Evolutionary conservation across 495 filamentous ascomycete species (phyloP), one percentile per base, ranked within the genome.

Genomic region (Penicillium diatomitis): DNA sequence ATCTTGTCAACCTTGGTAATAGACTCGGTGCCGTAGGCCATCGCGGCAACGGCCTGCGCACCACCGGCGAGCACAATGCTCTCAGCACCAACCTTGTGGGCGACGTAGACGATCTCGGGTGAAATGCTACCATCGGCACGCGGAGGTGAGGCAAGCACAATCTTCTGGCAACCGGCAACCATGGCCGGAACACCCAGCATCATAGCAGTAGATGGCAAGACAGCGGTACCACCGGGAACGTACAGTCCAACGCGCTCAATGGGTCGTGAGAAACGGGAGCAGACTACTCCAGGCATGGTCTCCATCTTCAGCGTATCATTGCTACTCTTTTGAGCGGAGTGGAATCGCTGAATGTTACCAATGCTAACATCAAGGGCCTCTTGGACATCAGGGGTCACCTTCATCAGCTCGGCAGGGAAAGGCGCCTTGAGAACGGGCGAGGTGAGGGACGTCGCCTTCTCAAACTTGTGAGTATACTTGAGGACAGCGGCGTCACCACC

Each of bases 1-100:
- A 98, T 96, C 82, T 98, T 98, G 76, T 98, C 92, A 11, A 97
- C 94, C 72, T 98, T 98, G 62, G 71, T 87, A 49, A 97, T 80
- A 60, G 75, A 80, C 52, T 83, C 70, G 0, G 82, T 85, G n/a
- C 82, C 82, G 47, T 84, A 69, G 4, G 82, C 81, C 78, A 86
- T 83, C 29, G 80, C 82, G 3, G 82, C 79, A 41, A 98, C 84
- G n/a, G 92, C 92, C 71, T 98, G 92, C 0, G 94, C 92, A 44
- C 92, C 92, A 36, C 92, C 92, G 4, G 92, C 92, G 9, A 97
- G 79, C 6, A 97, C 90, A 55, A 98, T 97, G 58, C 85, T 85
- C 65, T 95, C 86, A 1, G 94, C 92, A 29, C 91, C 91, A 46
- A 96, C 82, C 70, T 96, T 96, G 77, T 97, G 90, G 27, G 92